Percentiles rank a stretch among this genome's conserved stretches.
phyloP scores from a whole-genome alignment of 2,329 filamentous ascomycete species.

The Tolypocladium tropicale region DNA sequence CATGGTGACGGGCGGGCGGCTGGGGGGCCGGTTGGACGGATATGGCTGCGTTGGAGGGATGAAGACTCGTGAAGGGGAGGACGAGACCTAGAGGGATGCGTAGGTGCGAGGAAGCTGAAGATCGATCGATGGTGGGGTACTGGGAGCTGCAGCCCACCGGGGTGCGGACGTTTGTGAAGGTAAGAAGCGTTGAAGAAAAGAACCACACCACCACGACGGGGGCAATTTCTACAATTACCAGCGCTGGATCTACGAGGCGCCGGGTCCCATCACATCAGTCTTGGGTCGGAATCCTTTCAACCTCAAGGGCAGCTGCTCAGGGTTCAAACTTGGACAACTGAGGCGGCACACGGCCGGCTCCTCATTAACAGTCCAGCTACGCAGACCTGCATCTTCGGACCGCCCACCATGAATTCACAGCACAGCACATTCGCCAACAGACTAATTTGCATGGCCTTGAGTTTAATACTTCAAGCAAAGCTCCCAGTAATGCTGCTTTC shows the following conservation, averaged over 20 bases:
- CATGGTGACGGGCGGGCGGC: slow-evolving; percentile 14
- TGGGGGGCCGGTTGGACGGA: no score
- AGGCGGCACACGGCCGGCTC: no score
- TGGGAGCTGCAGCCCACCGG: background rate
- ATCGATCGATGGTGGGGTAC: background rate
- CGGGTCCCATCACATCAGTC: background rate
- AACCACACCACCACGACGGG: no score
- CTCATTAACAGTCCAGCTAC: no score
- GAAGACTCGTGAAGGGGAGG: background rate
- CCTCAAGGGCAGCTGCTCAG: background rate
- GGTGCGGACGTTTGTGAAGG: no score
- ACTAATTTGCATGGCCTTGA: background rate
- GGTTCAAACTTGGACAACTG: no score
- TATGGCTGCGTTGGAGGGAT: background rate
- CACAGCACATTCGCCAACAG: no score
- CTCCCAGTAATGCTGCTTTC: no score
- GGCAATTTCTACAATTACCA: background rate
- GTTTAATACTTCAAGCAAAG: background rate
- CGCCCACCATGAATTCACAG: no score
- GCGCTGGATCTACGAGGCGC: background rate
- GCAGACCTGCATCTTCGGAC: no score
- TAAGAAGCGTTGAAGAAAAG: no score
- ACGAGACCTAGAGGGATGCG: background rate
- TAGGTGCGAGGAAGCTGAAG: background rate
- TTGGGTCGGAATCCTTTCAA: background rate